Evolutionary conservation across 495 filamentous ascomycete species (phyloP).

Genomic region (Daldinia decipiens): DNA sequence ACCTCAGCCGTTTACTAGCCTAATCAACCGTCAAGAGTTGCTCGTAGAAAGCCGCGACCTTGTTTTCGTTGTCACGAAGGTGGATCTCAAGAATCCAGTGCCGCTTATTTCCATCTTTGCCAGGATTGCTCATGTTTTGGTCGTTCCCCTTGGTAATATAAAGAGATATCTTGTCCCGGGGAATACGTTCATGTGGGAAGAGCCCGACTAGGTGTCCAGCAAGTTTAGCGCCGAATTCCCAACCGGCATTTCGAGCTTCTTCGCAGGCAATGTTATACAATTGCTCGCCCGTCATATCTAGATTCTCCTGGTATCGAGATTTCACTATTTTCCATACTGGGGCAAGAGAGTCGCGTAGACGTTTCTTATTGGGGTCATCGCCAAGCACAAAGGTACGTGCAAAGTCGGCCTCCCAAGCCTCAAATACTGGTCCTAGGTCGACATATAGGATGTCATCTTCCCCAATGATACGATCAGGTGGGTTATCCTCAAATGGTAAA

Average conservation of each 20-base stretch:
- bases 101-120: slow-evolving; percentile 54
- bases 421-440: slow-evolving; percentile 63
- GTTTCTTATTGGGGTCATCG: slow-evolving; percentile 55
- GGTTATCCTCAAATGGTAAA: slow-evolving; percentile 58
- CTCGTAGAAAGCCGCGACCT: slow-evolving; percentile 57
- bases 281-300: slow-evolving; percentile 57
- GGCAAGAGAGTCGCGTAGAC: slow-evolving; percentile 57
- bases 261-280: slow-evolving; percentile 54
- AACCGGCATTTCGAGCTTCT: slow-evolving; percentile 46
- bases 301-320: slow-evolving; percentile 46
- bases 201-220: slow-evolving; percentile 55
- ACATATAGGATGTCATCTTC: slow-evolving; percentile 61
- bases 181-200: slow-evolving; percentile 61
- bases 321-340: slow-evolving; percentile 57
- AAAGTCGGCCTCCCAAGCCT: slow-evolving; percentile 63
- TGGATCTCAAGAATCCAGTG: slow-evolving; percentile 66
- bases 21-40: slow-evolving; percentile 56
- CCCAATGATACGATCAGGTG: slow-evolving; percentile 59
- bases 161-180: slow-evolving; percentile 54
- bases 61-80: slow-evolving; percentile 52
- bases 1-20: background rate
- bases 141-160: slow-evolving; percentile 58
- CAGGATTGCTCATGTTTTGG: slow-evolving; percentile 50
- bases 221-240: slow-evolving; percentile 55
- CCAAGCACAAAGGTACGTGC: slow-evolving; percentile 52